A percentile compares a stretch with the other conserved stretches of the same genome.
Conservation (phyloP, 352 stramenopile genomes). For the Pythium dissotocum region DNA sequence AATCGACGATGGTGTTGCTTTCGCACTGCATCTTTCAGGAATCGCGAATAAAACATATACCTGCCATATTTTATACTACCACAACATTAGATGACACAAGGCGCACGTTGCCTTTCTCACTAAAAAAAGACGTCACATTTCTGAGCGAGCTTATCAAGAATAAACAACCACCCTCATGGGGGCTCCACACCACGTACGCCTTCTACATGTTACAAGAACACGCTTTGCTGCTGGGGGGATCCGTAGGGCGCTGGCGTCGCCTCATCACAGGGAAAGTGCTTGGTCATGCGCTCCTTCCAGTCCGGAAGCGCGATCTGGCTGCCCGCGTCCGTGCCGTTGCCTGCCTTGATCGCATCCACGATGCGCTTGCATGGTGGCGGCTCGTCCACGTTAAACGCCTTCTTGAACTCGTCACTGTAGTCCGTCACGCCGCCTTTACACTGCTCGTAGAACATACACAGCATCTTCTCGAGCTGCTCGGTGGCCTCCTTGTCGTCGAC, state of each 20-base stretch:
- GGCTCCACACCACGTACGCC: neutral
- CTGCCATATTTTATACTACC: neutral
- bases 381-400: constrained; percentile 29
- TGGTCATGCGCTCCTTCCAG: constrained; percentile 36
- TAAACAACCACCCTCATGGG: neutral
- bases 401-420: constrained; percentile 44
- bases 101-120: neutral
- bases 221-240: neutral
- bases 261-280: constrained; percentile 27
- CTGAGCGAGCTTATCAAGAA: neutral
- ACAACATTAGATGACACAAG: neutral
- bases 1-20: neutral
- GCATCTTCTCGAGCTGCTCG: constrained; percentile 40
- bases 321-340: constrained; percentile 5
- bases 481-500: constrained; percentile 12
- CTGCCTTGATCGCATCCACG: constrained; percentile 28
- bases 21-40: neutral
- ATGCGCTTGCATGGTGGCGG: constrained; percentile 40
- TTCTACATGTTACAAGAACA: neutral
- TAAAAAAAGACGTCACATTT: neutral
- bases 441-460: constrained; percentile 44
- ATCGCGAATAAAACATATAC: neutral
- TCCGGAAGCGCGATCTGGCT: constrained; percentile 19
- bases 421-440: constrained; percentile 38
- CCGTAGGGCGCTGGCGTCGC: neutral